These are phyloP conservation scores for Fusarium sp. DNA, from an alignment of 2,329 filamentous ascomycete genomes.

Conservation along the genomic window DNA sequence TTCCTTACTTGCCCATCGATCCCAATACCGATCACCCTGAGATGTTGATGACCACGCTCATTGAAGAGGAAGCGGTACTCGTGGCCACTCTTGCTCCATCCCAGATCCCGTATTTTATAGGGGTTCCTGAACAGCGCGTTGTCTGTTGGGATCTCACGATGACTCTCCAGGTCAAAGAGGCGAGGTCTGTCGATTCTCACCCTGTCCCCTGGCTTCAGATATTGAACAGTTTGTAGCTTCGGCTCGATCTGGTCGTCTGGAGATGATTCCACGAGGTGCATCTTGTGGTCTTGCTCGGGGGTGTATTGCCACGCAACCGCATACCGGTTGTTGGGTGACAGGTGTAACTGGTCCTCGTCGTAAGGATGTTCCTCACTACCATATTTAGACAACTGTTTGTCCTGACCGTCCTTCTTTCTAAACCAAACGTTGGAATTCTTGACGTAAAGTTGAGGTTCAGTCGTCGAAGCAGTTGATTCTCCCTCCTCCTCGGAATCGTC, in stretches of 20 bases:
- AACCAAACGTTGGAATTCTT: conserved; percentile 26
- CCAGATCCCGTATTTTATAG: conserved; percentile 33
- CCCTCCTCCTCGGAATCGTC: background rate
- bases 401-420: conserved; percentile 1
- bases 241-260: conserved; percentile 45
- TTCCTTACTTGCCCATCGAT: conserved; percentile 25
- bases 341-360: conserved; percentile 29
- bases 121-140: conserved; percentile 40
- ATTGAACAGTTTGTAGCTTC: conserved; percentile 35
- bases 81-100: conserved; percentile 38
- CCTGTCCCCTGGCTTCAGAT: conserved; percentile 45
- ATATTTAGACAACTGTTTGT: conserved; percentile 30
- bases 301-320: conserved; percentile 42
- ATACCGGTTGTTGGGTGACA: conserved; percentile 25
- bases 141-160: conserved; percentile 37
- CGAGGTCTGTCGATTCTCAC: conserved; percentile 40
- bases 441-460: background rate
- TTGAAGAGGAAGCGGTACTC: conserved; percentile 46
- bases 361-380: conserved; percentile 33
- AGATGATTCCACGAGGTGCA: conserved; percentile 41
- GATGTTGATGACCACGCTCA: conserved; percentile 43
- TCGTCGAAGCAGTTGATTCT: background rate
- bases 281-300: conserved; percentile 25
- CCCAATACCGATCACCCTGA: conserved; percentile 36
- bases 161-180: conserved; percentile 37